phyloP scores from a whole-genome alignment of 345 rosid species.

The Eucalyptus rudis region DNA sequence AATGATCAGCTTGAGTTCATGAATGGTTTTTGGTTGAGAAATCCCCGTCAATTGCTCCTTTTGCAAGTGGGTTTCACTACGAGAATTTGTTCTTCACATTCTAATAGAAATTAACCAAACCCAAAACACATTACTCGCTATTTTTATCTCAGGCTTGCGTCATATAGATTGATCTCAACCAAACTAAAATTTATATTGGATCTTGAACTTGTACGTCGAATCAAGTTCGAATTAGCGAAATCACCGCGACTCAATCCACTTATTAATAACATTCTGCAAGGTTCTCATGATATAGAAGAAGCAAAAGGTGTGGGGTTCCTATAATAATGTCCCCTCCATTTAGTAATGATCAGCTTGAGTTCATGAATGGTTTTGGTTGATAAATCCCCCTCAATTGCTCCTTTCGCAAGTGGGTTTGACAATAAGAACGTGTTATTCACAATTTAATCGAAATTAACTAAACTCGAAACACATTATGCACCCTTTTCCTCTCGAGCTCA shows the following conservation, averaged over 20 bases:
- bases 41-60: not conserved
- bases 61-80: not conserved
- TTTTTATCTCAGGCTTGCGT: not conserved
- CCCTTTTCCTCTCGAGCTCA: not conserved
- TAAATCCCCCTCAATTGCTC: not conserved
- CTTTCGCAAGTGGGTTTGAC: not conserved
- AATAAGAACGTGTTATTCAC: not conserved
- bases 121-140: not conserved
- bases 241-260: rapidly evolving
- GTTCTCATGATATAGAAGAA: not conserved
- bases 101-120: not conserved
- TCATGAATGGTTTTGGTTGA: not conserved
- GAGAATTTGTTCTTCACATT: not conserved
- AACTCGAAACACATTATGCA: not conserved
- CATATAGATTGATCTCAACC: not conserved
- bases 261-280: too few relatives aligned
- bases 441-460: not conserved
- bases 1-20: not conserved
- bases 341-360: not conserved
- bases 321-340: not conserved
- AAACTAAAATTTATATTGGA: too few relatives aligned
- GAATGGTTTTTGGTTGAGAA: not conserved
- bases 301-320: not conserved
- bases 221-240: not conserved
- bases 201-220: not conserved